These are phyloP conservation scores for Podospora pseudoanserina DNA, from an alignment of 495 filamentous ascomycete genomes.

Conservation along the genomic window DNA sequence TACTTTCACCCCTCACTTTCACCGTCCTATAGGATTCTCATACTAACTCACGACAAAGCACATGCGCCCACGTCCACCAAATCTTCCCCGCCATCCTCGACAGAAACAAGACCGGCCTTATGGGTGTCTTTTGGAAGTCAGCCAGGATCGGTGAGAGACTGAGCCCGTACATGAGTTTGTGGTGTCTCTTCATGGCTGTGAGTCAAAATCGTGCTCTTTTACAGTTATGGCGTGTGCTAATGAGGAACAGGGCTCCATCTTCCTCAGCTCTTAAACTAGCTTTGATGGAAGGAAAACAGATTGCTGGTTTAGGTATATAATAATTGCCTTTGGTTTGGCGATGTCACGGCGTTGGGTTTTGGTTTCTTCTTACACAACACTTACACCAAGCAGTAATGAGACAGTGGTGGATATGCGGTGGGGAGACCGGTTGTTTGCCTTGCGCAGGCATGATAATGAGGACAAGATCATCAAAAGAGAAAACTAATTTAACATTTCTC, in stretches of 20 bases:
- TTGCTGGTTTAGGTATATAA: not conserved
- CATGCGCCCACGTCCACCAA: constrained; percentile 85
- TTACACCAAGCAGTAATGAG: not conserved
- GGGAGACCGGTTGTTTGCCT: not conserved
- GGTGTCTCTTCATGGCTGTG: constrained; percentile 93
- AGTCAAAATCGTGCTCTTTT: constrained; percentile 10
- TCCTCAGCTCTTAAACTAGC: constrained; percentile 5
- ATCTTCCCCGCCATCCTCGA: constrained; percentile 90
- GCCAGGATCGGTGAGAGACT: constrained; percentile 89
- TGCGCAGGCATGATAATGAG: not conserved
- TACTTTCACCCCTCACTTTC: not conserved
- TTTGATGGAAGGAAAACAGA: not conserved
- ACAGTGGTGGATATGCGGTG: not conserved
- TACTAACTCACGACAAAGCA: constrained; percentile 35
- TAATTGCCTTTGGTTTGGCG: not conserved
- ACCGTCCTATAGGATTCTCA: not conserved
- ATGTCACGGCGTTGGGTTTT: not conserved
- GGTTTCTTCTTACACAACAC: not conserved
- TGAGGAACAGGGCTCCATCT: not conserved
- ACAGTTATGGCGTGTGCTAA: not conserved
- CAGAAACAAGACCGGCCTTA: constrained; percentile 87
- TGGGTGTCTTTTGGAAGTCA: constrained; percentile 95
- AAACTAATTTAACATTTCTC: not conserved
- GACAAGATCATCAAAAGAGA: not conserved
- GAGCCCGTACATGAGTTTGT: constrained; percentile 93